Evolutionary conservation across 2,329 filamentous ascomycete genomes (phyloP), one percentile per base, ranked within the genome.

Genomic region (Pestalotiopsis sp.): DNA sequence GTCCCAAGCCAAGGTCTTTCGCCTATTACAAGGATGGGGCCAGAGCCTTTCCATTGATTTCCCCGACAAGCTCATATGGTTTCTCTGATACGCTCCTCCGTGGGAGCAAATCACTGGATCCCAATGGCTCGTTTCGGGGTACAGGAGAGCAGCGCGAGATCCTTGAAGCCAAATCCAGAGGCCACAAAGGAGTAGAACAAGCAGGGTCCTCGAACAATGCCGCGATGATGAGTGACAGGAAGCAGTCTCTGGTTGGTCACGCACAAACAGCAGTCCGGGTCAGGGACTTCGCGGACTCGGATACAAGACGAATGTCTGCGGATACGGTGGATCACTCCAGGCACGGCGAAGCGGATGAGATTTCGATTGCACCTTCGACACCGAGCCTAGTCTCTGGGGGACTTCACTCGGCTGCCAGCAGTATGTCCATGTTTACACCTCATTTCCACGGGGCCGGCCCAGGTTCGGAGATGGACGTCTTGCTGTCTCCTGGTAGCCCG

Each of bases 301-400:
- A 57, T 3, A 25, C 52, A 27, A 57, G 63, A 20, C 63, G 63
- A 11, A 38, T 45, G n/a, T 66, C 63, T 52, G 9, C 63, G 3
- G 27, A 27, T 23, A 45, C 31, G 4, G 9, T 52, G 13, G 58
- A 66, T 39, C 17, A 20, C 20, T 14, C 61, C 3, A 59, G n/a
- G 20, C n/a, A 56, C 17, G 39, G 39, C 27, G 66, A 67, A 11
- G 57, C 59, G 31, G 60, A 68, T 58, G 70, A 23, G 58, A 60
- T 65, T 63, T 69, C 68, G 66, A 68, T n/a, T 72, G 71, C 39
- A 68, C 76, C 77, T 17, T 73, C 72, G 23, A 76, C 77, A 3
- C 77, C 77, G 3, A 77, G 76, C 31, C 66, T 79, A 4, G 70
- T 75, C n/a, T 75, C 66, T 27, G 72, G 73, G 2, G 70, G 68